Evolutionary conservation across 2,329 filamentous ascomycete genomes (phyloP), one percentile per base, ranked within the genome.

Genomic region (Aureobasidium uvarum): DNA sequence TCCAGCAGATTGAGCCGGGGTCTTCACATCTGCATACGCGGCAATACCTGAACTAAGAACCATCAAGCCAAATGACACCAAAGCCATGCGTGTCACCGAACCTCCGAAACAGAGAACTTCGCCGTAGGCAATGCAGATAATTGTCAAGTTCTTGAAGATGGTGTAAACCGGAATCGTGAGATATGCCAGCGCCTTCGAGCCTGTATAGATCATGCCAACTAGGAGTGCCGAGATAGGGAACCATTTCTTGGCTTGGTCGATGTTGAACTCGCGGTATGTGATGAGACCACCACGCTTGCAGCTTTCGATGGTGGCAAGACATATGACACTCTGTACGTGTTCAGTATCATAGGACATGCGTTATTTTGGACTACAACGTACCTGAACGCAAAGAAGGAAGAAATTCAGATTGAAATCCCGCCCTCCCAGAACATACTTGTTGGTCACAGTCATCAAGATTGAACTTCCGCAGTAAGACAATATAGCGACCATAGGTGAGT

Each of bases 91-190:
- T 14, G 90, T 93, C 66, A 99, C 94, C 54, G 88, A 91, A 74
- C 94, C 94, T 68, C 95, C 95, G 72, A 99, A 99, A 93, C 94
- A 98, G 62, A 99, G 85, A 33, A 98, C 94, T 80, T 99, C 95
- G 71, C 95, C 95, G 72, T 99, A 99, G 65, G 95, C 95, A 74
- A 98, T 99, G 69, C 97, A 87, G 73, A 99, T 98, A 77, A 96
- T 99, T 67, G 95, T 97, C 82, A 99, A 79, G 81, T 99, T 99
- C 85, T 99, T 99, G 85, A 99, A 99, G 77, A 99, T 99, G 62
- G 95, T 99, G 81, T 99, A 99, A 31, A 99, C 95, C 25, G 95
- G 95, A 64, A 99, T 96, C 31, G 93, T 97, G 68, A 99, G 89
- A 79, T 89, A 98, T 79, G 97, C 92, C 50, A 99, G 87, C 20